These are phyloP conservation scores for Brassica carinata DNA, from an alignment of 345 rosid species.

Conservation along the genomic window DNA sequence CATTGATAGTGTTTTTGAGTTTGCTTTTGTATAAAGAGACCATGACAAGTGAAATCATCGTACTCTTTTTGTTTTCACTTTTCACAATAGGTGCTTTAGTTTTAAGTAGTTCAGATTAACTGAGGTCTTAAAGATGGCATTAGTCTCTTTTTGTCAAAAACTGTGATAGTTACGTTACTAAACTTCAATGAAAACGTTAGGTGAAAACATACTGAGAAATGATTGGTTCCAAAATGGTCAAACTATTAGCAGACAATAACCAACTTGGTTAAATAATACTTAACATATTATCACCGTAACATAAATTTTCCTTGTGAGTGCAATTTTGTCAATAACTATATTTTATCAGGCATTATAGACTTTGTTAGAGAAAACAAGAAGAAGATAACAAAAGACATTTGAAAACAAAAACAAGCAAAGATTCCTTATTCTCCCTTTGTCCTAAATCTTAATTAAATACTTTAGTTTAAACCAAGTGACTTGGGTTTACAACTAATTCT, in stretches of 20 bases:
- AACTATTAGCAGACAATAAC: background rate
- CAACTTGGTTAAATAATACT: background rate
- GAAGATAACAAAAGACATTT: constrained; percentile 26
- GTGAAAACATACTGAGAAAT: background rate
- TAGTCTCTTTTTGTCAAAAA: background rate
- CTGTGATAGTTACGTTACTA: background rate
- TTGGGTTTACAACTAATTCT: constrained; percentile 32
- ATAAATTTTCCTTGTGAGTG: background rate
- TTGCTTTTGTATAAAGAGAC: background rate
- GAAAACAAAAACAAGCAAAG: constrained; percentile 23
- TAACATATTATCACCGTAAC: constrained; percentile 6
- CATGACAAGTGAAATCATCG: background rate
- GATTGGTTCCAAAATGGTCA: constrained; percentile 4
- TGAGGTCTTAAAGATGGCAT: background rate
- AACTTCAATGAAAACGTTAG: background rate
- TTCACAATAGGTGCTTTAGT: constrained; percentile 2
- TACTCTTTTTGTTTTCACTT: background rate
- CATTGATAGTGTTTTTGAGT: constrained; percentile 18
- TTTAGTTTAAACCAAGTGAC: constrained; percentile 28
- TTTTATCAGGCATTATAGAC: background rate
- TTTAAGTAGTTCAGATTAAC: background rate
- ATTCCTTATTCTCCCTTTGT: constrained; percentile 29
- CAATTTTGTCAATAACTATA: constrained; percentile 12
- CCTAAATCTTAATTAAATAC: constrained; percentile 7
- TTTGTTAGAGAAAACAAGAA: constrained; percentile 23